Base-by-base conservation (phyloP, 345 rosid species). In the Stellera chamaejasme region DNA sequence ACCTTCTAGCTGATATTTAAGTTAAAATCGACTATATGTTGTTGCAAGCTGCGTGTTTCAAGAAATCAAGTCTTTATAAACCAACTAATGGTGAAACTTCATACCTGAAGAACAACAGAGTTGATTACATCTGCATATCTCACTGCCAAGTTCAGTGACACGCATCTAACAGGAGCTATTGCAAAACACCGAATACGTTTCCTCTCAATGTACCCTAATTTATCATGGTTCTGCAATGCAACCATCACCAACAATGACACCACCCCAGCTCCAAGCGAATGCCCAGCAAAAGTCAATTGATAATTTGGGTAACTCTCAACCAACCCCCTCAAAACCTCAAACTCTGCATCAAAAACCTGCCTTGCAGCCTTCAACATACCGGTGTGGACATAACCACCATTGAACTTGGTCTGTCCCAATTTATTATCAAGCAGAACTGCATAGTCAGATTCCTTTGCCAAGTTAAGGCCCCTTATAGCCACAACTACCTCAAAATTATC, bases 381-480 rank as follows among this genome's bases (percentile, higher is more conserved):
- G 64, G 82, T 85, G 50, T 92, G 98, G 26, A 88, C 96, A 70
- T 92, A 88, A 32, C 98, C 98, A 32, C 98, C 95, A 52, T 81
- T 82, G 57, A 92, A 86, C 75, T 82, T 85, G 0, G 93, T 73
- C 79, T 92, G 96, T 19, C 96, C 98, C 42, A 82, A 75, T 63
- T 85, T 88, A 67, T 92, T 79, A 70, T 88, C 96, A 43, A 92
- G 92, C 54, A 92, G 72, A 71, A 88, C 81, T 2, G 90, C 97
- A 64, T 92, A 88, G 61, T 92, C 98, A 60, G 84, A 66, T 74
- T 84, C 90, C 64, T 69, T 87, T 7, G 85, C 98, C 57, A 92
- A 74, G 75, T 92, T 82, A 52, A 92, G 88, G 16, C 97, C 99
- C 62, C 91, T 75, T 26, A 88, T 64, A 26, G 85, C 80, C 70